A percentile compares a stretch with the other conserved stretches of the same genome.
These are phyloP conservation scores for Gaultheria prostrata DNA, from an alignment of 148 eudicot species.

Conservation along the genomic window DNA sequence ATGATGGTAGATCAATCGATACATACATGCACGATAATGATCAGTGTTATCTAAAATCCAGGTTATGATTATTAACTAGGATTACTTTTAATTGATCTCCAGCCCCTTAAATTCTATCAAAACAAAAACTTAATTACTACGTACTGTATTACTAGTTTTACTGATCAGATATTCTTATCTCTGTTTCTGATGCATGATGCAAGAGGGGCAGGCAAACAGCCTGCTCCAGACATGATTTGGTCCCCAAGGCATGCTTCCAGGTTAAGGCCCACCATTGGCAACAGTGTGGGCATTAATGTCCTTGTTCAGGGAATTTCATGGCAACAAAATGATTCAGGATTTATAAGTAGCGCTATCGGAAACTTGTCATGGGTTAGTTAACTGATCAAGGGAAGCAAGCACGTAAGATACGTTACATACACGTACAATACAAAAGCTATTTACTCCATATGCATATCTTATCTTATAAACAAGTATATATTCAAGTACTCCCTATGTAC, in stretches of 20 bases:
- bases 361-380: neutral
- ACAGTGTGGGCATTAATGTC: neutral
- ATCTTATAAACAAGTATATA: too few relatives aligned
- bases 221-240: constrained; percentile 15
- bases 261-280: constrained; percentile 10
- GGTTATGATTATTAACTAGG: neutral
- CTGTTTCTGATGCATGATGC: constrained; percentile 3
- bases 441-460: too few relatives aligned
- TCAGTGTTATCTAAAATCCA: too few relatives aligned
- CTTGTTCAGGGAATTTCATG: neutral
- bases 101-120: neutral
- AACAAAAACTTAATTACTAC: neutral
- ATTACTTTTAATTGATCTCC: neutral
- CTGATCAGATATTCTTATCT: neutral
- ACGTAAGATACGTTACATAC: too few relatives aligned
- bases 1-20: too few relatives aligned
- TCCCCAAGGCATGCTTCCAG: constrained; percentile 14
- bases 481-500: too few relatives aligned
- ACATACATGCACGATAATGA: neutral
- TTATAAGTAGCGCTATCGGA: neutral
- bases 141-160: too few relatives aligned
- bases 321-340: neutral
- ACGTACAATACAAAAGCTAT: too few relatives aligned
- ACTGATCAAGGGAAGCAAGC: too few relatives aligned
- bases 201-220: neutral